phyloP scores from a whole-genome alignment of 169 alveolate genomes.

The Cryptosporidium baileyi region DNA sequence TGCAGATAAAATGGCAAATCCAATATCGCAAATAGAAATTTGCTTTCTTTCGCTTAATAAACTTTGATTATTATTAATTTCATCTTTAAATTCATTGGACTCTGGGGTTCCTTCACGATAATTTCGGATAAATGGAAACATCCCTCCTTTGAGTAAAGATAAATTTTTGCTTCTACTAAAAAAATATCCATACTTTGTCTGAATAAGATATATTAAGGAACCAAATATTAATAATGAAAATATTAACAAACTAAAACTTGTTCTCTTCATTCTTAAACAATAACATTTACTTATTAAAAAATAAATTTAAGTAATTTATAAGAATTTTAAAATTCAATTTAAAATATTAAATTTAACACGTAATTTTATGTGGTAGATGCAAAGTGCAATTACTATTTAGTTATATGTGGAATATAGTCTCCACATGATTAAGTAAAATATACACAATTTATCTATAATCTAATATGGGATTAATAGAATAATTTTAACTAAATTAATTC shows the following conservation, averaged over 20 bases:
- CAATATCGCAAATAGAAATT: conserved; percentile 53
- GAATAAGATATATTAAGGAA: neutral
- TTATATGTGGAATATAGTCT: conserved; percentile 27
- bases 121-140: neutral
- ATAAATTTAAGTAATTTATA: neutral
- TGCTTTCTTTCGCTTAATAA: neutral
- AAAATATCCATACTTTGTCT: neutral
- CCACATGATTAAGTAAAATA: neutral
- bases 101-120: neutral
- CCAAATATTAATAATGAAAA: neutral
- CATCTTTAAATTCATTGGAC: too few relatives aligned
- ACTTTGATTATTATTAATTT: neutral
- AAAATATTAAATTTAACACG: neutral
- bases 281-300: neutral
- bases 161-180: neutral
- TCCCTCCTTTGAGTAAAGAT: neutral
- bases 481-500: neutral
- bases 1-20: conserved; percentile 63
- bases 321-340: neutral
- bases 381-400: neutral
- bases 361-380: conserved; percentile 18
- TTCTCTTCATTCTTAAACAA: neutral
- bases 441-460: too few relatives aligned
- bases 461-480: too few relatives aligned
- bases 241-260: neutral